phyloP scores from a whole-genome alignment of 2,329 filamentous ascomycete species.

The Aplosporella prunicola region DNA sequence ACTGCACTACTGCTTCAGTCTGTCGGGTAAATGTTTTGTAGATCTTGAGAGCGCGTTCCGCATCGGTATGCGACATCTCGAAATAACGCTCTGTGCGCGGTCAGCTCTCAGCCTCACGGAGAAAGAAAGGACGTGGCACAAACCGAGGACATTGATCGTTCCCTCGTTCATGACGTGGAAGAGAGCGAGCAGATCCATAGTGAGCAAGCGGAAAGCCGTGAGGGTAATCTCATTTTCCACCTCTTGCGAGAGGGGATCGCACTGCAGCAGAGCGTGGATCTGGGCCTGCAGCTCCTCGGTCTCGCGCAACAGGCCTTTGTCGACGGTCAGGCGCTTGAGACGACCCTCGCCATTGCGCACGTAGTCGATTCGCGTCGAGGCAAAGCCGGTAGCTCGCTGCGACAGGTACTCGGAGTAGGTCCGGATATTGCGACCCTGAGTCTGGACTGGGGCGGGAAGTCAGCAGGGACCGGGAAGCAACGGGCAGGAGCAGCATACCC shows the following conservation, averaged over 20 bases:
- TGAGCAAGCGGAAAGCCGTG: constrained; percentile 83
- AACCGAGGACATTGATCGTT: constrained; percentile 92
- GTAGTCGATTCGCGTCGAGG: constrained; percentile 80
- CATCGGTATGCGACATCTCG: constrained; percentile 92
- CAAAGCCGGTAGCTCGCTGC: constrained; percentile 71
- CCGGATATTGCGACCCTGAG: constrained; percentile 87
- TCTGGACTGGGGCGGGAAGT: constrained; percentile 57
- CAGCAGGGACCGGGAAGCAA: constrained; percentile 1
- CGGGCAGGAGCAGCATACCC: constrained; percentile 47
- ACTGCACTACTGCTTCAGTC: constrained; percentile 87
- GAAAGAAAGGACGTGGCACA: constrained; percentile 19
- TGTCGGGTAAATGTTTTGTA: constrained; percentile 88
- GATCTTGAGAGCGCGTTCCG: constrained; percentile 80
- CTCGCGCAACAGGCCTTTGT: constrained; percentile 85
- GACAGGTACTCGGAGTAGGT: constrained; percentile 83
- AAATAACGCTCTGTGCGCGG: constrained; percentile 73
- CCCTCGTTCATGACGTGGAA: constrained; percentile 96
- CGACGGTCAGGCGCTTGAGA: constrained; percentile 75
- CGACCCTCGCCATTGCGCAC: constrained; percentile 73
- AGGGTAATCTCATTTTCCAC: constrained; percentile 94
- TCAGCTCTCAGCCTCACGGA: constrained; percentile 15
- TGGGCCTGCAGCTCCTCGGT: constrained; percentile 86
- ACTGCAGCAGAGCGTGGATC: constrained; percentile 75
- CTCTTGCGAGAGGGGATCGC: constrained; percentile 80
- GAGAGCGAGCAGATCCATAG: constrained; percentile 77